phyloP scores from a whole-genome alignment of 495 filamentous ascomycete species.

The Podospora didyma region DNA sequence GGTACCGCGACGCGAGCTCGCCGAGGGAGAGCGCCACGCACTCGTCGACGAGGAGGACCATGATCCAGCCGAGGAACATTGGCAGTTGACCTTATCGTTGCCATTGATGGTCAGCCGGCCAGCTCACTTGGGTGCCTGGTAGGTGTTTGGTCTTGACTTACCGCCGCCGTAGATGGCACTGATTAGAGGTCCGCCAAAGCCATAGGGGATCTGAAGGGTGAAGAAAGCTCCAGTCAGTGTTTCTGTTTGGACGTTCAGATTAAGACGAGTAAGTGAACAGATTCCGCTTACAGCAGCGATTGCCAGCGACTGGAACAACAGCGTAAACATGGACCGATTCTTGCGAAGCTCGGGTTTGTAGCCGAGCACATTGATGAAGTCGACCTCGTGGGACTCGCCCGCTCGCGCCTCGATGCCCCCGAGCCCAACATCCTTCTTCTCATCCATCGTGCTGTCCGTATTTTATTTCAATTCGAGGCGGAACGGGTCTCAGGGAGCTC shows the following conservation, averaged over 20 bases:
- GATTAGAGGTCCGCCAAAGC: constrained; percentile 36
- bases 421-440: constrained; percentile 9
- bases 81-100: constrained; percentile 18
- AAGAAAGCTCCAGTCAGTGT: neutral
- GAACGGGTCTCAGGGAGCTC: no score
- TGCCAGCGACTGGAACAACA: constrained; percentile 36
- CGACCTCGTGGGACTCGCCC: constrained; percentile 5
- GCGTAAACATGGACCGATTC: constrained; percentile 45
- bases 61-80: constrained; percentile 50
- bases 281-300: constrained; percentile 37
- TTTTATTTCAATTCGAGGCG: neutral
- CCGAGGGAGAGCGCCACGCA: constrained; percentile 58
- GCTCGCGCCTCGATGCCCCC: constrained; percentile 4
- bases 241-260: neutral
- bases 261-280: neutral
- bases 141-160: constrained; percentile 8
- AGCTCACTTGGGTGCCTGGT: neutral
- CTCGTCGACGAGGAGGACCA: constrained; percentile 55
- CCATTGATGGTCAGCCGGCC: neutral
- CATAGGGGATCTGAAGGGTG: constrained; percentile 33
- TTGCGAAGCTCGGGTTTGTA: constrained; percentile 59
- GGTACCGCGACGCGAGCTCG: constrained; percentile 60
- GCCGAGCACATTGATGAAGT: constrained; percentile 48
- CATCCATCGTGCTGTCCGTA: neutral
- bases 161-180: constrained; percentile 37